Conservation (phyloP, 2,329 filamentous ascomycete species). For the Claviceps paspali region DNA sequence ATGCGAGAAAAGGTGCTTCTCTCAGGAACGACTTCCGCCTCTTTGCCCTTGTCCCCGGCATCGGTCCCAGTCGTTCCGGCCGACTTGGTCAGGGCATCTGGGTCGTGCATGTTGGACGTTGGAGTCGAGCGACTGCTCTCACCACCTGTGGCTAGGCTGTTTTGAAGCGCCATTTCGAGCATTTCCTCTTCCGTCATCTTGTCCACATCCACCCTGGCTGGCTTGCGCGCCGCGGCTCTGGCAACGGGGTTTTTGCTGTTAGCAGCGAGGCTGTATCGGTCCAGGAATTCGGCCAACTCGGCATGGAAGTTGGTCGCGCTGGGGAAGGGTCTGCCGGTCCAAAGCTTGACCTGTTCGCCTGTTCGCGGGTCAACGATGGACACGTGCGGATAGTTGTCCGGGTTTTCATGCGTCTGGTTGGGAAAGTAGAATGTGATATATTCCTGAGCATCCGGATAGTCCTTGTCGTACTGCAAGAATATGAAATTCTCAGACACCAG, state of each 20-base stretch:
- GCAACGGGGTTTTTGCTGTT: conserved; percentile 90
- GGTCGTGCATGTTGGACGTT: conserved; percentile 52
- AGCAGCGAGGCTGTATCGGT: conserved; percentile 78
- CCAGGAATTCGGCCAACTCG: conserved; percentile 89
- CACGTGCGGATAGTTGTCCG: conserved; percentile 90
- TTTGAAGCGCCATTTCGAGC: conserved; percentile 83
- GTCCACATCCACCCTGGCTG: conserved; percentile 58
- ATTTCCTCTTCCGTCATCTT: conserved; percentile 96
- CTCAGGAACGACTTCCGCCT: conserved; percentile 22
- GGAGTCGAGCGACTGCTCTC: conserved; percentile 20
- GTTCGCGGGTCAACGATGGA: conserved; percentile 91
- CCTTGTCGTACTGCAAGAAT: conserved; percentile 87
- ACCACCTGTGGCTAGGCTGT: conserved; percentile 52
- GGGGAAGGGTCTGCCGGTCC: conserved; percentile 74
- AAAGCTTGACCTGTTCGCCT: conserved; percentile 92
- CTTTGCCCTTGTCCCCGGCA: conserved; percentile 30
- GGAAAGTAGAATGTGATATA: conserved; percentile 87
- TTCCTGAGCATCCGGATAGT: conserved; percentile 59
- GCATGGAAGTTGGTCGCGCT: conserved; percentile 68
- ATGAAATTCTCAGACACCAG: conserved; percentile 84
- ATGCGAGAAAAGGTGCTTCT: conserved; percentile 53
- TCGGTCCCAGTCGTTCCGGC: conserved; percentile 14
- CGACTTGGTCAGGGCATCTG: conserved; percentile 72
- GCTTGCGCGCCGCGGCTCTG: conserved; percentile 43
- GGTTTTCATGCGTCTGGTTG: conserved; percentile 53